Conservation (phyloP, 305 asterid species). For the Fraxinus platypoda region DNA sequence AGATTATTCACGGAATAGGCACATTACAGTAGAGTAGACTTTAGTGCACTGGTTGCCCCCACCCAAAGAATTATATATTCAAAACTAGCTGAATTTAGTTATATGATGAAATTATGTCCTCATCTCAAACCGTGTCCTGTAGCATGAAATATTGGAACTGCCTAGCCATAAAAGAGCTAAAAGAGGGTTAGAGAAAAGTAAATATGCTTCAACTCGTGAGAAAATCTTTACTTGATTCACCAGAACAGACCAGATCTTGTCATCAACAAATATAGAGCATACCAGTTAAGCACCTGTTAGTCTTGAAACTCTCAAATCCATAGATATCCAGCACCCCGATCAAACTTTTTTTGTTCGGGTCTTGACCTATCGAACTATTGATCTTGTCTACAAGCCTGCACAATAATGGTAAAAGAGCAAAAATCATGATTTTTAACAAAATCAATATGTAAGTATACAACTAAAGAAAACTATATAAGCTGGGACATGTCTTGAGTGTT, state of each 20-base stretch:
- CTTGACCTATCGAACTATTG: constrained; percentile 89
- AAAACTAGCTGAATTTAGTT: neutral
- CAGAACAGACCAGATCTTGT: constrained; percentile 26
- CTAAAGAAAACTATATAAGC: neutral
- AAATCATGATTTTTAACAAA: constrained; percentile 13
- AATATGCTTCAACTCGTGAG: constrained; percentile 20
- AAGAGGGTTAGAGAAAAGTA: constrained; percentile 14
- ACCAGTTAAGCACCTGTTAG: constrained; percentile 98
- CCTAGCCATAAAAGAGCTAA: neutral
- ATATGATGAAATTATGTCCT: neutral
- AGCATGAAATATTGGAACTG: neutral
- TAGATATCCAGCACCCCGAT: constrained; percentile 97
- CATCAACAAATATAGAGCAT: constrained; percentile 51
- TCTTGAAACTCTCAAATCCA: constrained; percentile 99
- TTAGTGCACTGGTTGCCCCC: neutral
- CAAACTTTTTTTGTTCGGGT: constrained; percentile 71
- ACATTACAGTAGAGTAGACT: neutral
- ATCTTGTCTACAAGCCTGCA: constrained; percentile 95
- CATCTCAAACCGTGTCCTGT: neutral
- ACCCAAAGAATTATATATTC: neutral
- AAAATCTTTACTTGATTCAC: constrained; percentile 14
- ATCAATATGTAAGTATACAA: neutral
- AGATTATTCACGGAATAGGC: neutral
- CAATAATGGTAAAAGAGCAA: constrained; percentile 9
- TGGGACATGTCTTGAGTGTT: neutral